Evolutionary conservation across 2,329 filamentous ascomycete genomes (phyloP), one percentile per base, ranked within the genome.

Genomic region (Monilinia laxa): DNA sequence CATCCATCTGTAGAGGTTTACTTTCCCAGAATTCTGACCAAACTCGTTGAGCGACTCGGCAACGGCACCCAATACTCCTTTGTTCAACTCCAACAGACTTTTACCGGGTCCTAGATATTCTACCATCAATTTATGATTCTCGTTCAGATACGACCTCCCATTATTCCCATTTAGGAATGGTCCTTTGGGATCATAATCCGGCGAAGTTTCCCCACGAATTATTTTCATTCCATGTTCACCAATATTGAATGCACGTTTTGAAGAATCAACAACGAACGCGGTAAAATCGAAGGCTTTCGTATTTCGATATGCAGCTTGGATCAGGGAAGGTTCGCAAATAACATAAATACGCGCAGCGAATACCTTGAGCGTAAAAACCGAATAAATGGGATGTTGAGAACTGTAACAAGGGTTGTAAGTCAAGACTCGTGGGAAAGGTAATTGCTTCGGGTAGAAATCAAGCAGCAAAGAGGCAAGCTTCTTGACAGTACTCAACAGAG

Each of bases 301-400:
- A 52, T 73, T 72, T 28, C 80, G 78, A 45, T 81, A 77, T 18
- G 79, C 77, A 3, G 78, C 71, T 45, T 78, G 76, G 16, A 81
- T 76, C 6, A 84, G 71, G 1, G 73, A 68, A 3, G 82, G 79
- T 9, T 79, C 77, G 67, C 76, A 80, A 25, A 83, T 78, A 42
- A 80, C 73, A 71, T 84, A 84, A 38, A 82, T 74, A 51, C 80
- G 79, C 42, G 77, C 74, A 40, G 75, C 77, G 38, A 81, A 75
- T 72, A 83, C 79, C 38, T 78, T 79, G 4, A 84, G 72, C 0
- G 82, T 82, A 62, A 79, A 81, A 47, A 81, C 79, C 12, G 72
- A 72, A 53, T 68, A 69, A 68, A 69, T 1, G 65, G 72, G 54
- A 18, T 69, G 45, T 74, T 74, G 69, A 12, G 66, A 68, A 65